Evolutionary conservation across 164 flowering plant genomes (phyloP).

Genomic region (Tetrastigma voinierianum): DNA sequence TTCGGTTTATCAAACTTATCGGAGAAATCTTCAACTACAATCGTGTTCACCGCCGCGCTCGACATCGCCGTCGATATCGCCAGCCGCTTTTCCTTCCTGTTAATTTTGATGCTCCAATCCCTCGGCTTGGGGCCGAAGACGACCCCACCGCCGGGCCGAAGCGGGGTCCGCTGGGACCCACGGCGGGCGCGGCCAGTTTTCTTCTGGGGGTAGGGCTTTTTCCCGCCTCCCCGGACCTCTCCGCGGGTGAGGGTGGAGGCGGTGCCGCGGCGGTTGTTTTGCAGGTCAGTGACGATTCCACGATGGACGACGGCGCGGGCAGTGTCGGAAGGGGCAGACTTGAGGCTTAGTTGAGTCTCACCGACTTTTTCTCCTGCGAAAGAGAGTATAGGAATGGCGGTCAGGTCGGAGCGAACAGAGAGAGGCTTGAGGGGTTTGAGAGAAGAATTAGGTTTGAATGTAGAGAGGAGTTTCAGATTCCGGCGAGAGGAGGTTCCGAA

Average conservation of each 20-base stretch:
- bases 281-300: conserved; percentile 74
- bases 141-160: conserved; percentile 97
- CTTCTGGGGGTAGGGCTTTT: conserved; percentile 94
- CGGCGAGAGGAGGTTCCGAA: conserved; percentile 29
- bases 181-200: conserved; percentile 84
- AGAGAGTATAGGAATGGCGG: conserved; percentile 79
- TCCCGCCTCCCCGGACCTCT: conserved; percentile 92
- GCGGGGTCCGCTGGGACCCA: conserved; percentile 84
- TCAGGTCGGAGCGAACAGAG: conserved; percentile 38
- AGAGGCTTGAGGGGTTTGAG: conserved; percentile 23
- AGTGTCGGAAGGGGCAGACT: conserved; percentile 77
- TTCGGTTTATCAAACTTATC: conserved; percentile 76
- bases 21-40: conserved; percentile 82
- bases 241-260: conserved; percentile 92
- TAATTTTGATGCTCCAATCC: conserved; percentile 91
- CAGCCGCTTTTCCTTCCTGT: conserved; percentile 82
- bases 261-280: conserved; percentile 84
- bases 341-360: conserved; percentile 64
- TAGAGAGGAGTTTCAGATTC: conserved; percentile 12
- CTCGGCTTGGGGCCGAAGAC: conserved; percentile 89
- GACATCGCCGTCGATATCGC: conserved; percentile 85
- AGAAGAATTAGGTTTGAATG: conserved; percentile 9
- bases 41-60: conserved; percentile 55
- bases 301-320: conserved; percentile 96
- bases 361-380: conserved; percentile 82